These are phyloP conservation scores for Tetrahymena thermophila DNA, from an alignment of 73 alveolate genomes.

Conservation along the genomic window DNA sequence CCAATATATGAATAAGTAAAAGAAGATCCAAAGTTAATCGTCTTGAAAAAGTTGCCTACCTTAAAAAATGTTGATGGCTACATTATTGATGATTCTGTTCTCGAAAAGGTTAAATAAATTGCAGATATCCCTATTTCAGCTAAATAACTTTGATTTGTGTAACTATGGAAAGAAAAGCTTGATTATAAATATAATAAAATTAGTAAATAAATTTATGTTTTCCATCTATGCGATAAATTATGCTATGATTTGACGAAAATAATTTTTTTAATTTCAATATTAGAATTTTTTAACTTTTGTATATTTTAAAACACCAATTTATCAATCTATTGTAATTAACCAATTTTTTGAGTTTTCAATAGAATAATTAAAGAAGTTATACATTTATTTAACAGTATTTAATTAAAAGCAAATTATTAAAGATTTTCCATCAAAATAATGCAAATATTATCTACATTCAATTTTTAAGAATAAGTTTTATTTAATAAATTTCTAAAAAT, in stretches of 20 bases:
- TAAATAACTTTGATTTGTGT: not conserved
- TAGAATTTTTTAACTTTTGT: no score
- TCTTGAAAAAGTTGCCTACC: conserved; percentile 79
- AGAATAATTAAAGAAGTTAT: not conserved
- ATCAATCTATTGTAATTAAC: no score
- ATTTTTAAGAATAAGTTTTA: no score
- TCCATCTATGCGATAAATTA: not conserved
- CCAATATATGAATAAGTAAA: conserved; percentile 81
- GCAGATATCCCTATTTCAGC: conserved; percentile 43
- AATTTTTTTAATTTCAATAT: no score
- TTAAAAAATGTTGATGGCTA: conserved; percentile 82
- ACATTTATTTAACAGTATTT: not conserved
- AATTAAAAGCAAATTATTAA: not conserved
- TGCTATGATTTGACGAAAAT: not conserved
- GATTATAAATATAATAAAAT: not conserved
- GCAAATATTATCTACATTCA: not conserved
- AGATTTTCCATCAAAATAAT: not conserved
- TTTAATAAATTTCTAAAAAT: not conserved
- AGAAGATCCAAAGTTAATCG: conserved; percentile 80
- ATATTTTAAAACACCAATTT: no score
- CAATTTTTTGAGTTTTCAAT: not conserved
- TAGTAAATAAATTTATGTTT: not conserved
- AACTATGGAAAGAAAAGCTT: not conserved
- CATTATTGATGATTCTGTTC: conserved; percentile 54
- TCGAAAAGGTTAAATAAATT: conserved; percentile 56